Evolutionary conservation across 768 basidiomycete genomes (phyloP), one percentile per base, ranked within the genome.

Genomic region (Lyophyllum shimeji): DNA sequence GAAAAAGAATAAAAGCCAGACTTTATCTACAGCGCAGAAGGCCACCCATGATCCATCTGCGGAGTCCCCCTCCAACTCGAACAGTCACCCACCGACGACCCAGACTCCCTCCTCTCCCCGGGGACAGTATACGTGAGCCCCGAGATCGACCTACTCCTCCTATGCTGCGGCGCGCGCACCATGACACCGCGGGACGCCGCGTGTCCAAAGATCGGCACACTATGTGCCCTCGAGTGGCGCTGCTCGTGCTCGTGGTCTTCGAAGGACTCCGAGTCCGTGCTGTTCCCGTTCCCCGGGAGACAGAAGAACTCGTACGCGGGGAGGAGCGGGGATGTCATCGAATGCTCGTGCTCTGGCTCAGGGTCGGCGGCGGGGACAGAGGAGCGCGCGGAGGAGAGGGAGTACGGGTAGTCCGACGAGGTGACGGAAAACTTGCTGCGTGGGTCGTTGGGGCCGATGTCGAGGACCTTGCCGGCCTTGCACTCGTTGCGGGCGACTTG

Each of bases 371-470:
- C 45, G 13, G 5, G 29, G 40, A 20, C 23, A 40, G 46, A 47
- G 15, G 62, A 53, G 8, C 17, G 12, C 12, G 56, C 44, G 13
- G 57, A 58, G 31, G 63, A 53, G 34, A 58, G 18, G 7, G 70
- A 68, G 57, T 52, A 9, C 0, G 65, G 58, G 33, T 68, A 71
- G 46, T 71, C 69, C 5, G 70, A 71, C 27, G 69, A 70, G 31
- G 65, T 64, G 34, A 70, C 58, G 17, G 70, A 71, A 49, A 69
- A 71, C 51, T 67, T 68, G 61, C 68, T 69, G 47, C 66, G 57
- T 18, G 69, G 70, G 52, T 66, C 67, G 43, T 66, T 57, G 34
- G 59, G 45, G 11, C 59, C 60, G 56, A 71, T 70, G 55, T 71
- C 60, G 5, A 71, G 56, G 49, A 71, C 55, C 43, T 44, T 40